Evolutionary conservation across 768 basidiomycete species (phyloP).

Genomic region (Clathrus columnatus): DNA sequence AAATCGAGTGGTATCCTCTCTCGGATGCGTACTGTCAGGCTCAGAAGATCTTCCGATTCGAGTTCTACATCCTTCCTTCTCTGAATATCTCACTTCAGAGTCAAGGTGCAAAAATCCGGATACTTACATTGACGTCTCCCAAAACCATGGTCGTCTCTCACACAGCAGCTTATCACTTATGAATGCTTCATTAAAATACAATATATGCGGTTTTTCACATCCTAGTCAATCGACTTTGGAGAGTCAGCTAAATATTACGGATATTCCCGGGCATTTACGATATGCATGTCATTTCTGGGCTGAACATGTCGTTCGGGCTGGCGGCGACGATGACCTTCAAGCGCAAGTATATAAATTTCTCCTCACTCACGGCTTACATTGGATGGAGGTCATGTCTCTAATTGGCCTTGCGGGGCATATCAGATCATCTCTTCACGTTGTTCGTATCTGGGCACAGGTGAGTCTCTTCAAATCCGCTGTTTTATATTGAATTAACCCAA

Average conservation of each 20-base stretch:
- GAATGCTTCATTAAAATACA: not conserved
- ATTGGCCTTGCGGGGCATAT: not conserved
- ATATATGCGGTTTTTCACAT: not conserved
- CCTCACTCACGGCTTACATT: not conserved
- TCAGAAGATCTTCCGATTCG: not conserved
- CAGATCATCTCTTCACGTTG: not conserved
- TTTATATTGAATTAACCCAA: not conserved
- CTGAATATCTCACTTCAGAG: not conserved
- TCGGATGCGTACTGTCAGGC: not conserved
- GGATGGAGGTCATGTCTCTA: not conserved
- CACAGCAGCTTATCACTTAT: not conserved
- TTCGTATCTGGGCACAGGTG: not conserved
- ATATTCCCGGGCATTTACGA: not conserved
- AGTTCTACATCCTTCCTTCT: not conserved
- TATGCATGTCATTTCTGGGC: not conserved
- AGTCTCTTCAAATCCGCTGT: not conserved
- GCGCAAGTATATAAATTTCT: not conserved
- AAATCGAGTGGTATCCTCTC: not conserved
- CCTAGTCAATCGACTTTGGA: not conserved
- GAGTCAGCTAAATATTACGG: not conserved
- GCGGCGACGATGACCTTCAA: not conserved
- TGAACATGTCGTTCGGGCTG: not conserved
- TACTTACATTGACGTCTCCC: not conserved
- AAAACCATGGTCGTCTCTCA: not conserved
- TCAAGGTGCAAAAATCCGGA: not conserved